These are phyloP conservation scores for Conoideocrella luteorostrata DNA, from an alignment of 2,329 filamentous ascomycete species.

Conservation along the genomic window DNA sequence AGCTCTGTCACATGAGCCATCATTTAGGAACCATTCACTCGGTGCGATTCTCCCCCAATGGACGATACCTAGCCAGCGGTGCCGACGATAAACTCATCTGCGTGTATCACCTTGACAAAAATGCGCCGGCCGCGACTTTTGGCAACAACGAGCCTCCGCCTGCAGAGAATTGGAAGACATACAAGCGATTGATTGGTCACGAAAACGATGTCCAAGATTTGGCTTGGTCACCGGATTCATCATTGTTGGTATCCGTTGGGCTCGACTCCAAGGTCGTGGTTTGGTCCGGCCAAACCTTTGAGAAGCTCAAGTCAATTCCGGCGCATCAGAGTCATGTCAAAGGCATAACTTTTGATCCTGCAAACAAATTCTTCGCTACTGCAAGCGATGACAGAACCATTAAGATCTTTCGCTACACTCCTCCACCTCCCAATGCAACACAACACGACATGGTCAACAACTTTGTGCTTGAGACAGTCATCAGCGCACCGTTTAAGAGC, in stretches of 20 bases:
- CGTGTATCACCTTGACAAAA: conserved; percentile 85
- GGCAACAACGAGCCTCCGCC: conserved; percentile 87
- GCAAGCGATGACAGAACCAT: conserved; percentile 95
- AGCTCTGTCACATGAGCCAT: conserved; percentile 96
- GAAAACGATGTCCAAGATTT: conserved; percentile 98
- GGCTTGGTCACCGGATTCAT: conserved; percentile 94
- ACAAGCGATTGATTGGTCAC: conserved; percentile 87
- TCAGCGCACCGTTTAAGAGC: conserved; percentile 77
- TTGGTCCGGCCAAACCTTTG: conserved; percentile 96
- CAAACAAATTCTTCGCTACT: conserved; percentile 98
- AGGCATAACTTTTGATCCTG: conserved; percentile 95
- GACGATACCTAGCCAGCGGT: conserved; percentile 90
- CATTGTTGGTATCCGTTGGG: conserved; percentile 90
- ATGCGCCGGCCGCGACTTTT: conserved; percentile 72
- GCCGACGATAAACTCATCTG: conserved; percentile 99
- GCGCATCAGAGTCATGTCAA: conserved; percentile 98
- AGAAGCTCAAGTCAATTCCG: conserved; percentile 90
- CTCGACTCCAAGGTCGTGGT: conserved; percentile 97
- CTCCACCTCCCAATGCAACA: conserved; percentile 83
- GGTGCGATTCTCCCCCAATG: conserved; percentile 92
- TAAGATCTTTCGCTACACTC: conserved; percentile 92
- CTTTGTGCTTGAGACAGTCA: conserved; percentile 90
- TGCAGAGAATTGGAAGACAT: conserved; percentile 96
- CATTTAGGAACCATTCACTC: conserved; percentile 97
- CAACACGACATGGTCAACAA: conserved; percentile 96